Base-by-base conservation (phyloP, 108 stramenopile species). In the Pseudonitzschia pungens region DNA sequence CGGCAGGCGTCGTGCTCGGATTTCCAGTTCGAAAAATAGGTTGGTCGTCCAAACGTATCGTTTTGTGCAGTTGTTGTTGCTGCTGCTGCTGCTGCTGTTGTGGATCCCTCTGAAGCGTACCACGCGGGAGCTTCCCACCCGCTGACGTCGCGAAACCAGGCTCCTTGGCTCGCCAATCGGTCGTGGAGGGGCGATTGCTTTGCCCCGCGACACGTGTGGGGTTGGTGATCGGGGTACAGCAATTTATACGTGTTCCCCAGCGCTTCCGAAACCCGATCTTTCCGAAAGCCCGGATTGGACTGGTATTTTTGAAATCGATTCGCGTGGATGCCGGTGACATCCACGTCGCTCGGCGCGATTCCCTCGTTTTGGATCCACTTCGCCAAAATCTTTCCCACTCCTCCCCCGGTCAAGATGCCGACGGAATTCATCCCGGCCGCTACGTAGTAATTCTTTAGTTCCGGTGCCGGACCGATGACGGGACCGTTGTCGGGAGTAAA, bases 381-480 rank as follows among this genome's bases (percentile, higher is more conserved):
- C 0, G 89, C 89, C 50, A 90, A 40, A 0, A 80, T 64, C 24
- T 81, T 73, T 10, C 89, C 89, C 7, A 90, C 68, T 0, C 89
- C 89, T 48, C 89, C 89, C 31, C 84, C 92, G 22, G 89, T 84
- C 59, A 90, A 56, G 65, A 93, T 93, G 8, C 92, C 92, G 42
- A 93, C 79, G 43, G 80, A 82, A 70, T 93, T 93, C 45, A 93
- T 41, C 14, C 92, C 92, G 1, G 88, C 86, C 9, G 89, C 89
- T 14, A 90, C 86, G 69, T 82, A 93, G 57, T 87, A 90, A 16
- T 83, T 81, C 22, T 78, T 52, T 3, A 93, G 21, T 54, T 84
- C 83, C 1, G 85, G 78, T 41, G 87, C 70, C 36, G 84, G 86
- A 20, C 92, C 92, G 1, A 93, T 73, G 0, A 86, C 72, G 0